phyloP scores from a whole-genome alignment of 2,329 filamentous ascomycete genomes.

The Ceratocystis lukuohia region DNA sequence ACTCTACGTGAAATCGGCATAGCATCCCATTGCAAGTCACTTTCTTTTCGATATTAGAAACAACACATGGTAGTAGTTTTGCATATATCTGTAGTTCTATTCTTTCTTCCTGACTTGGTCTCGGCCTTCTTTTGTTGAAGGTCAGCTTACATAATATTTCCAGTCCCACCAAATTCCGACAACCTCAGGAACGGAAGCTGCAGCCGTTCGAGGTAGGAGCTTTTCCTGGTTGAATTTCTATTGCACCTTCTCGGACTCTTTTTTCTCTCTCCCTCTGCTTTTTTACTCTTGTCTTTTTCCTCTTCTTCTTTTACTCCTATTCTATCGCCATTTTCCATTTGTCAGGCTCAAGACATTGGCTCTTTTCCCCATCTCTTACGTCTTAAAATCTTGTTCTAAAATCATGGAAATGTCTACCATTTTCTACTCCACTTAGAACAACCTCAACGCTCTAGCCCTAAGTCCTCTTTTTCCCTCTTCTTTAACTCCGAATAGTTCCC shows the following conservation, averaged over 20 bases:
- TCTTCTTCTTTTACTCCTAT: background rate
- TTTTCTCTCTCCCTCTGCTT: background rate
- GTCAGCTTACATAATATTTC: background rate
- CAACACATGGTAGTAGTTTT: background rate
- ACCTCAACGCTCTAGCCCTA: background rate
- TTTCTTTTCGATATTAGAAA: too few species aligned
- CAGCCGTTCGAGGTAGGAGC: background rate
- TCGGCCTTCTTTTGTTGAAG: background rate
- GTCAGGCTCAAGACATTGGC: too few species aligned
- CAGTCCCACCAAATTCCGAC: constrained; percentile 1
- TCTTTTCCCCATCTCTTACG: background rate
- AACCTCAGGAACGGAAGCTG: background rate
- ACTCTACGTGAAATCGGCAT: too few species aligned
- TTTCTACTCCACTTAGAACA: background rate
- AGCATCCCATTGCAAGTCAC: too few species aligned
- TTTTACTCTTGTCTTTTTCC: background rate
- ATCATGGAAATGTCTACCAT: background rate
- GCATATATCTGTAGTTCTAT: background rate
- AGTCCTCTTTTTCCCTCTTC: background rate
- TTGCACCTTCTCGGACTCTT: background rate
- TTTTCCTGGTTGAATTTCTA: background rate
- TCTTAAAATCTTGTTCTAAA: background rate
- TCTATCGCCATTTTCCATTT: too few species aligned
- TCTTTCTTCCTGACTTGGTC: background rate
- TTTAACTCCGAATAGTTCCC: background rate